Conservation (phyloP, 2,329 filamentous ascomycete genomes). For the Fusarium chuoi region DNA sequence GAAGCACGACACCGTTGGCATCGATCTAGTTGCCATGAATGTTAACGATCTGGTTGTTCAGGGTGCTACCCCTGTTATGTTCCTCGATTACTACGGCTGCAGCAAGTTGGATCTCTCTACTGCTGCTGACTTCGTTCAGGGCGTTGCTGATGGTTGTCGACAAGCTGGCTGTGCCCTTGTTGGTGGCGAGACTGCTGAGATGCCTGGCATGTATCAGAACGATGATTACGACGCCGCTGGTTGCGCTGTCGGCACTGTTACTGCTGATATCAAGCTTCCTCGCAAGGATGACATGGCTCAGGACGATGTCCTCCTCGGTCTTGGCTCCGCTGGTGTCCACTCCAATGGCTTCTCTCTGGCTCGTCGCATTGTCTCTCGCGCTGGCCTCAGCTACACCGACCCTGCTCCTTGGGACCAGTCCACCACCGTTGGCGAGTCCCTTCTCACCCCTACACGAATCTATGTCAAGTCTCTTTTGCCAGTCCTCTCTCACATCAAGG, state of each 20-base stretch:
- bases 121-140: slow-evolving; percentile 87
- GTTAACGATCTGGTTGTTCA: slow-evolving; percentile 98
- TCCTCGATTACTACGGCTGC: slow-evolving; percentile 98
- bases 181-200: slow-evolving; percentile 98
- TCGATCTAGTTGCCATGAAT: slow-evolving; percentile 98
- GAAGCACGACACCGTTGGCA: slow-evolving; percentile 93
- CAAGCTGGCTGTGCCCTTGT: slow-evolving; percentile 89
- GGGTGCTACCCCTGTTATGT: slow-evolving; percentile 93
- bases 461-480: slow-evolving; percentile 87
- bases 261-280: slow-evolving; percentile 76
- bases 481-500: slow-evolving; percentile 78
- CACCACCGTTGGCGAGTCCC: slow-evolving; percentile 74
- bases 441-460: slow-evolving; percentile 91
- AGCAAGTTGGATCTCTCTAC: slow-evolving; percentile 82
- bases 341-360: slow-evolving; percentile 99
- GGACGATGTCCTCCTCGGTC: slow-evolving; percentile 87
- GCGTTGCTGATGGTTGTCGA: slow-evolving; percentile 87
- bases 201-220: slow-evolving; percentile 92
- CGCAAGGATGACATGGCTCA: slow-evolving; percentile 77
- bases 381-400: slow-evolving; percentile 76
- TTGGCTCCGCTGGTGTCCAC: slow-evolving; percentile 88
- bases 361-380: slow-evolving; percentile 82
- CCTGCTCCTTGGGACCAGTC: slow-evolving; percentile 78
- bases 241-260: slow-evolving; percentile 86
- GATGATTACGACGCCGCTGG: slow-evolving; percentile 95